Percentiles rank a stretch among this genome's conserved stretches.
Conservation (phyloP, 2,329 filamentous ascomycete species). For the Knufia fluminis region DNA sequence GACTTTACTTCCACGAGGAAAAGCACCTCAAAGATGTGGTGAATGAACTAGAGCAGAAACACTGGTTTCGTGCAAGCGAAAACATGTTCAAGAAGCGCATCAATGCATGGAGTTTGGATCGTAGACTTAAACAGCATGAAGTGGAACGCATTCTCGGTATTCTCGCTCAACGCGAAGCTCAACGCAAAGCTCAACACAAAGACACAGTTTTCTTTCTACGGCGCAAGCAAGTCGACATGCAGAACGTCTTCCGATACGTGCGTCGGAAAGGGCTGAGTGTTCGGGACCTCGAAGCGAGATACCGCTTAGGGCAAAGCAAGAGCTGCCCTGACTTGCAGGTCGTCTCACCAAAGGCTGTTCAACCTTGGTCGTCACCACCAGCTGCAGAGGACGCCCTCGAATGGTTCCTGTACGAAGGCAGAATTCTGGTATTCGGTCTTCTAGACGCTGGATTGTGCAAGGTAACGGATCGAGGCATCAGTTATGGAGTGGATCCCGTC, state of each 20-base stretch:
- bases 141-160: neutral
- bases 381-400: neutral
- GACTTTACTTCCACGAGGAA: slow-evolving; percentile 16
- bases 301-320: neutral
- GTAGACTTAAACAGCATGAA: neutral
- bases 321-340: neutral
- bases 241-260: neutral
- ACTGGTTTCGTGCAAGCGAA: slow-evolving; percentile 17
- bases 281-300: neutral
- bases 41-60: slow-evolving; percentile 11
- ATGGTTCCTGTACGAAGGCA: neutral
- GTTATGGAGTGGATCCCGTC: neutral
- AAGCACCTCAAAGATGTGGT: slow-evolving; percentile 16
- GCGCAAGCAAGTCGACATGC: neutral
- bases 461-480: neutral
- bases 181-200: neutral
- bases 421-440: neutral
- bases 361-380: neutral
- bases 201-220: neutral
- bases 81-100: slow-evolving; percentile 20
- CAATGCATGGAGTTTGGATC: slow-evolving; percentile 14
- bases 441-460: neutral
- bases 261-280: neutral
- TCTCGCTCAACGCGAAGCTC: neutral
- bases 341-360: neutral